Percentiles rank a stretch among this genome's conserved stretches.
These are phyloP conservation scores for Seiridium cupressi DNA, from an alignment of 2,329 filamentous ascomycete genomes.

Conservation along the genomic window DNA sequence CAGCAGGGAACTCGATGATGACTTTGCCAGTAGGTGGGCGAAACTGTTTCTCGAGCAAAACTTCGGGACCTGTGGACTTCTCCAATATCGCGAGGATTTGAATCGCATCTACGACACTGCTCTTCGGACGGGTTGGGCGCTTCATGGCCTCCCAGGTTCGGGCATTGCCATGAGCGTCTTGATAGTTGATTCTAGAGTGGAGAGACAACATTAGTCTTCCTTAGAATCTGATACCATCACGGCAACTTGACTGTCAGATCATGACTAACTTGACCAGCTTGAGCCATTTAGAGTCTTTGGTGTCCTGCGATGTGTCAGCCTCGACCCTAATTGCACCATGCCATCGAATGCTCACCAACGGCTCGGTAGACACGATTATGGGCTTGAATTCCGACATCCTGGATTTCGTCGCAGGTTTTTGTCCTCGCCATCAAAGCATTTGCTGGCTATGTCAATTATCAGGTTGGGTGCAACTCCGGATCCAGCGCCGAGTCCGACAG, in stretches of 20 bases:
- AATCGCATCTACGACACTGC: constrained; percentile 25
- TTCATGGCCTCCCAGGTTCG: constrained; percentile 27
- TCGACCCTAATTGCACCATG: neutral
- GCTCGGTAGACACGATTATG: constrained; percentile 24
- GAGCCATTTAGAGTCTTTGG: constrained; percentile 29
- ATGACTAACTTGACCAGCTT: constrained; percentile 24
- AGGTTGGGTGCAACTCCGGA: neutral
- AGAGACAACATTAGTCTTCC: neutral
- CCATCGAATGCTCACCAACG: constrained; percentile 19
- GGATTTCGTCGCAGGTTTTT: no score
- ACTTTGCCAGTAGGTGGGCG: constrained; percentile 34
- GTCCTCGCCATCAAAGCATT: no score
- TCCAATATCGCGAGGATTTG: constrained; percentile 25
- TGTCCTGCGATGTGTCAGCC: constrained; percentile 18
- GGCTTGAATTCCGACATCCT: neutral
- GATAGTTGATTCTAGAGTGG: constrained; percentile 24
- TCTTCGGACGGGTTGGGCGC: constrained; percentile 23
- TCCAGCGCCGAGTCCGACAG: neutral
- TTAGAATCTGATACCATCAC: neutral
- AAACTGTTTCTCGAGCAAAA: constrained; percentile 37
- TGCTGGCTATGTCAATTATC: neutral
- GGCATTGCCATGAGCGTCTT: constrained; percentile 23
- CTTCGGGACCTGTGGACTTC: constrained; percentile 20
- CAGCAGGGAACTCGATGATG: constrained; percentile 37
- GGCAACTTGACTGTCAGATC: neutral